These are phyloP conservation scores for Rhizopogon vulgaris DNA, from an alignment of 768 basidiomycete species.

Conservation along the genomic window DNA sequence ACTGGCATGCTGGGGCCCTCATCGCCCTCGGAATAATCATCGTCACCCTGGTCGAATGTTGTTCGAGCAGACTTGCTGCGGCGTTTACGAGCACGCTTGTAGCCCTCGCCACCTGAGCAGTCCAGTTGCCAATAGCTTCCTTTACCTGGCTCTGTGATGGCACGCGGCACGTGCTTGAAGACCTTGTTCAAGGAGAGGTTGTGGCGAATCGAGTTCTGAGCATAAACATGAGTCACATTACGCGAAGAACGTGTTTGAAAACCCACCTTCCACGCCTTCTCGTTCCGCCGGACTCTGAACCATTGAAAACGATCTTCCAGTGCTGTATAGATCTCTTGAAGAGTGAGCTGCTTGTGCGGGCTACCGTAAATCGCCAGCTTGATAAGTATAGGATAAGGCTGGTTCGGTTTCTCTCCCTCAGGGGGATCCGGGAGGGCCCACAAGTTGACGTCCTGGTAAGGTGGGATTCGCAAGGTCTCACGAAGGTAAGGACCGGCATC, in stretches of 20 bases:
- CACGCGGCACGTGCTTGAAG: conserved; percentile 48
- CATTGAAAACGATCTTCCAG: conserved; percentile 52
- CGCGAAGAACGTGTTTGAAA: neutral
- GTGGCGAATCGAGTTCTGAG: conserved; percentile 46
- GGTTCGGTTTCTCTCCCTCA: conserved; percentile 33
- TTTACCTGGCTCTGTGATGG: conserved; percentile 65
- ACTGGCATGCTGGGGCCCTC: conserved; percentile 8
- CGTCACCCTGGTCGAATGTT: conserved; percentile 19
- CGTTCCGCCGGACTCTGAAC: conserved; percentile 37
- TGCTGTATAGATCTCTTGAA: conserved; percentile 56
- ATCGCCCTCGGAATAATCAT: conserved; percentile 14
- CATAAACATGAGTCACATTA: neutral
- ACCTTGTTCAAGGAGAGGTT: conserved; percentile 47
- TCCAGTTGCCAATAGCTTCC: conserved; percentile 63
- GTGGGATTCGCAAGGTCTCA: conserved; percentile 29
- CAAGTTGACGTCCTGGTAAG: conserved; percentile 27
- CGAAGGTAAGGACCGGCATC: conserved; percentile 42
- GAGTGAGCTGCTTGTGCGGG: conserved; percentile 43
- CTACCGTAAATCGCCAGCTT: conserved; percentile 67
- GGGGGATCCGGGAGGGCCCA: conserved; percentile 35
- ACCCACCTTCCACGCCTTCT: conserved; percentile 58
- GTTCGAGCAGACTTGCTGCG: conserved; percentile 33
- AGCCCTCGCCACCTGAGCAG: conserved; percentile 48
- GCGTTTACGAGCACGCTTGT: conserved; percentile 56
- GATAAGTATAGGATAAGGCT: conserved; percentile 41